Evolutionary conservation across 2,329 filamentous ascomycete genomes (phyloP).

Genomic region (Teratosphaeria nubilosa): DNA sequence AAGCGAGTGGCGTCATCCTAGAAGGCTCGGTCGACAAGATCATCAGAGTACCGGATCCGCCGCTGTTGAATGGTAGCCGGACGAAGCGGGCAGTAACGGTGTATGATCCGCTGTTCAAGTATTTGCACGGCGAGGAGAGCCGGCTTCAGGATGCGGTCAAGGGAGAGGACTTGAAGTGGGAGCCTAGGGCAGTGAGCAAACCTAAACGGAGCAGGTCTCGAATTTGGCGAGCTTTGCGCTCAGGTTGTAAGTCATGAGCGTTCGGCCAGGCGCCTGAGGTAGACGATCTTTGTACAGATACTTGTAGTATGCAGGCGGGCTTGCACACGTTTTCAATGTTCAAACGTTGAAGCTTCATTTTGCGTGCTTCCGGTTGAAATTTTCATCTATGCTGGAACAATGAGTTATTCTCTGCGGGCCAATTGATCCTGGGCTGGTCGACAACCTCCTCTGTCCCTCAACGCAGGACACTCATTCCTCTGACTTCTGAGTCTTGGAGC

Average conservation of each 20-base stretch:
- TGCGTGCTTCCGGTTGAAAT: not conserved
- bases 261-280: not conserved
- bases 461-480: not conserved
- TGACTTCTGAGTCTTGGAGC: conserved; percentile 9
- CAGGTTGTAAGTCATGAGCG: not conserved
- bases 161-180: not conserved
- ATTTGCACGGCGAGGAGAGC: conserved; percentile 7
- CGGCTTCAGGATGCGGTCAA: conserved; percentile 7
- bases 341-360: not conserved
- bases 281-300: not conserved
- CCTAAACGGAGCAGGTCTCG: not conserved
- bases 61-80: conserved; percentile 5
- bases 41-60: conserved; percentile 4
- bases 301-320: not conserved
- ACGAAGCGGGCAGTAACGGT: conserved; percentile 9
- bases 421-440: not conserved
- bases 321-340: not conserved
- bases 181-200: not conserved
- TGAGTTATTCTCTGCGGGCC: too few relatives aligned
- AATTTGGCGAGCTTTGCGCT: not conserved
- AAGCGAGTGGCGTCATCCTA: conserved; percentile 5
- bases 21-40: conserved; percentile 9
- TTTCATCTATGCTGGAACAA: not conserved
- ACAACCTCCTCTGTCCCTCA: not conserved
- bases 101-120: conserved; percentile 11